Evolutionary conservation across 1,284 basidiomycete species (phyloP), one percentile per base, ranked within the genome.

Genomic region (Pseudozyma flocculosa): DNA sequence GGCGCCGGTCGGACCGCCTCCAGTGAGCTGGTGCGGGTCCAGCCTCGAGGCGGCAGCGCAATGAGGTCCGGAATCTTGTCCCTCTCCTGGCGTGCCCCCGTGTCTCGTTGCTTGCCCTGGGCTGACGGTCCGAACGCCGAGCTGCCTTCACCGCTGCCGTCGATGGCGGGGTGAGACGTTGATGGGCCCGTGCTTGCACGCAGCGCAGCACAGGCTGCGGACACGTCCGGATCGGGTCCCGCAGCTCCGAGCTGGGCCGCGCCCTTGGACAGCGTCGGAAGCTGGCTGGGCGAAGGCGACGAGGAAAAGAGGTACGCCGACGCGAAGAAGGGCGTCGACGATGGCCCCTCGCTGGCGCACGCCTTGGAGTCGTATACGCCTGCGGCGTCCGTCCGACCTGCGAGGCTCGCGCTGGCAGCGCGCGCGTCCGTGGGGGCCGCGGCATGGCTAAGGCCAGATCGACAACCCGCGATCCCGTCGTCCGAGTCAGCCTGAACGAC

Each of bases 371-470:
- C 40, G 40, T 7, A 15, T 7, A n/a, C 40, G 19, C 8, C 23
- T 10, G 37, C 43, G 50, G 46, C 39, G 54, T 39, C 7, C 45
- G 48, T 19, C 37, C 41, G 34, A 49, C 43, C 32, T 38, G 45
- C 23, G 44, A 13, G 2, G 38, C 8, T 13, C 29, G 54, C 7
- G 46, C 23, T n/a, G n/a, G n/a, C n/a, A n/a, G n/a, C n/a, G n/a
- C n/a, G n/a, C n/a, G n/a, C n/a, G n/a, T n/a, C n/a, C n/a, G n/a
- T n/a, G n/a, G n/a, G n/a, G n/a, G n/a, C n/a, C n/a, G n/a, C n/a
- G n/a, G n/a, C n/a, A n/a, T n/a, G n/a, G n/a, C n/a, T n/a, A n/a
- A n/a, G n/a, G n/a, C n/a, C n/a, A n/a, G n/a, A n/a, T n/a, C n/a
- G n/a, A n/a, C n/a, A n/a, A n/a, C n/a, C n/a, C n/a, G n/a, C n/a